A percentile compares a stretch with the other conserved stretches of the same genome.
These are phyloP conservation scores for Sanghuangporus baumii DNA, from an alignment of 1,284 basidiomycete genomes.

Conservation along the genomic window DNA sequence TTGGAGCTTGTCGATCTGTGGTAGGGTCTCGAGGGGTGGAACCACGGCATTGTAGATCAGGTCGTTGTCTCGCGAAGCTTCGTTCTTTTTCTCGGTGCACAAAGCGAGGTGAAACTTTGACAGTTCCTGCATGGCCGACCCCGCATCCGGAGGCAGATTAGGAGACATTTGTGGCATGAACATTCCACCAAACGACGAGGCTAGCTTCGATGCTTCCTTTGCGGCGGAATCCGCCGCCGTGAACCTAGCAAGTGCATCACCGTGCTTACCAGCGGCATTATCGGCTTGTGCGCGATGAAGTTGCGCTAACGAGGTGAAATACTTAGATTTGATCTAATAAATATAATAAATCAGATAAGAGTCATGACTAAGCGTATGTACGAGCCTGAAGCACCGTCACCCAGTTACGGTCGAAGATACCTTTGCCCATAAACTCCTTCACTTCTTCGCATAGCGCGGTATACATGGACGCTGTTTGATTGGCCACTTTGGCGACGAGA, in stretches of 20 bases:
- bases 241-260: slow-evolving; percentile 81
- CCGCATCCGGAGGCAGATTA: slow-evolving; percentile 86
- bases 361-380: slow-evolving; percentile 9
- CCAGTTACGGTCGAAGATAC: slow-evolving; percentile 96
- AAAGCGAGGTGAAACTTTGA: slow-evolving; percentile 80
- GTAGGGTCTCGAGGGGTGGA: slow-evolving; percentile 76
- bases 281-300: slow-evolving; percentile 86
- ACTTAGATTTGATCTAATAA: slow-evolving; percentile 80
- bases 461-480: slow-evolving; percentile 83
- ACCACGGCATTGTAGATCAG: slow-evolving; percentile 97
- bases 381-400: slow-evolving; percentile 75
- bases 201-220: slow-evolving; percentile 77
- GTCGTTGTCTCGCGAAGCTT: slow-evolving; percentile 89
- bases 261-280: slow-evolving; percentile 73
- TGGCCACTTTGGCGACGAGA: slow-evolving; percentile 81
- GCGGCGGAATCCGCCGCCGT: slow-evolving; percentile 75
- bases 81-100: slow-evolving; percentile 69
- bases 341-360: background rate
- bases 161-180: slow-evolving; percentile 73
- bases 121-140: slow-evolving; percentile 71
- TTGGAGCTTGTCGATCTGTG: slow-evolving; percentile 73
- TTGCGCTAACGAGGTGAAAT: slow-evolving; percentile 83
- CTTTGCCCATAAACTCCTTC: slow-evolving; percentile 94
- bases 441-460: slow-evolving; percentile 78
- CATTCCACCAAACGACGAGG: slow-evolving; percentile 66